A percentile compares a stretch with the other conserved stretches of the same genome.
Evolutionary conservation across 495 filamentous ascomycete species (phyloP).

Genomic region (Talaromyces ruber): DNA sequence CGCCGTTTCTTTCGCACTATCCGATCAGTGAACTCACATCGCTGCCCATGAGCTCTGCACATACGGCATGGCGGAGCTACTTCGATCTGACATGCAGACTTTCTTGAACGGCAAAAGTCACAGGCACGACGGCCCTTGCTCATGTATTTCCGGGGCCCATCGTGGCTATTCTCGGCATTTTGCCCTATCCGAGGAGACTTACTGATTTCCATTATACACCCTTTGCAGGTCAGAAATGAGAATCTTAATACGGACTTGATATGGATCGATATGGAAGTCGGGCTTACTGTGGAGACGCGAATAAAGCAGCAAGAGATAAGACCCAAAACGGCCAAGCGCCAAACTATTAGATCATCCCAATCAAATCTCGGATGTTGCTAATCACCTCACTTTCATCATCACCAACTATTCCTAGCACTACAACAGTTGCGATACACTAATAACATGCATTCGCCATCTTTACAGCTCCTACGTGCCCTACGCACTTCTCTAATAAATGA

Average conservation of each 20-base stretch:
- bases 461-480: conserved; percentile 36
- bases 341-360: background rate
- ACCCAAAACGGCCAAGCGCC: background rate
- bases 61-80: conserved; percentile 1
- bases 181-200: background rate
- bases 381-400: background rate
- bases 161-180: background rate
- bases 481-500: conserved; percentile 22
- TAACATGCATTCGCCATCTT: conserved; percentile 33
- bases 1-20: background rate
- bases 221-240: background rate
- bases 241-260: background rate
- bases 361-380: background rate
- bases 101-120: background rate
- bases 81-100: conserved; percentile 2
- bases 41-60: conserved; percentile 1
- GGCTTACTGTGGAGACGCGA: background rate
- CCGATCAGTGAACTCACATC: background rate
- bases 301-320: background rate
- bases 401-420: background rate
- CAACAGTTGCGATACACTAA: background rate
- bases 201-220: background rate
- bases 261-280: background rate
- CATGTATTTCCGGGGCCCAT: background rate
- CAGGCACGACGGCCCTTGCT: conserved; percentile 1